Base-by-base conservation (phyloP, 768 basidiomycete genomes). In the Auricularia heimuer region DNA sequence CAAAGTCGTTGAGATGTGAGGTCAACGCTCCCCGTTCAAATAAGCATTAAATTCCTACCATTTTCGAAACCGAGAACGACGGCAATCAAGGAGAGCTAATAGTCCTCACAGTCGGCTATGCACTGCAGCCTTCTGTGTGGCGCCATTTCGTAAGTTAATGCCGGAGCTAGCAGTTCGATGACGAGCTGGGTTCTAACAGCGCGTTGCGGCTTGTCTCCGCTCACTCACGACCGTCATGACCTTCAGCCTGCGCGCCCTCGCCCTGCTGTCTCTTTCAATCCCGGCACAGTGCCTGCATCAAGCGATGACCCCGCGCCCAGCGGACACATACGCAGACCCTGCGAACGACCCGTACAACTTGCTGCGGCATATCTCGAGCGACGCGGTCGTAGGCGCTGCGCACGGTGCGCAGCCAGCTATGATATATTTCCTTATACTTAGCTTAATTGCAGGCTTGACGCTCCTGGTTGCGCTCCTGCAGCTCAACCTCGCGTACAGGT, bases 281-380 rank as follows among this genome's bases (percentile, higher is more conserved):
- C 29, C 29, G 29, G 29, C 29, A 29, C 29, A 29, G 29, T 29
- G 29, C 29, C 47, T 14, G 47, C 6, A 51, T 18, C 11, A 51
- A 4, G 21, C 47, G 21, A 51, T 51, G 47, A 8, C 47, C 6
- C 47, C 47, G 18, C 14, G 47, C 18, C 56, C 56, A 6, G 56
- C 29, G 8, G 56, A 60, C 34, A 21, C 56, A 10, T 60, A 60
- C 56, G 56, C 56, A 10, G 81, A 84, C 71, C 85, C 83, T 0
- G 77, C 76, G 68, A 54, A 83, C 70, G 84, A 86, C 67, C 79
- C 75, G 0, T 79, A 78, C 70, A 85, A 86, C 66, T 79, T 80
- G 3, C 72, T 86, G n/a, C 77, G 75, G 65, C 86, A 85, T 68
- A 86, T 86, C 61, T 75, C 82, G 3, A 82, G 78, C 45, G 82